Evolutionary conservation across 768 basidiomycete genomes (phyloP).

Genomic region (Cyclocybe aegerita): DNA sequence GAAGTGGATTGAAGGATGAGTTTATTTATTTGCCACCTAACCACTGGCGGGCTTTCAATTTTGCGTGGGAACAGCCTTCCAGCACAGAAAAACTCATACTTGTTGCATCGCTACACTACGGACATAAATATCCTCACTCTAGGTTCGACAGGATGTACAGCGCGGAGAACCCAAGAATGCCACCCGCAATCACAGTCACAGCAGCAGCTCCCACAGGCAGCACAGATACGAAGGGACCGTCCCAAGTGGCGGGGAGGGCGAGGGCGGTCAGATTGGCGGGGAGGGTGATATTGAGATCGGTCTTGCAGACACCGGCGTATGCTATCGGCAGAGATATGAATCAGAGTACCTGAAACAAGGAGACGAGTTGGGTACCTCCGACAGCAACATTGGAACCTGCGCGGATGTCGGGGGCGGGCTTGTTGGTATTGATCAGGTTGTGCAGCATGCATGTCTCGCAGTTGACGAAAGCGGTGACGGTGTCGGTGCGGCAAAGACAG

Average conservation of each 20-base stretch:
- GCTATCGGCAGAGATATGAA: conserved; percentile 32
- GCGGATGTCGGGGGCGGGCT: conserved; percentile 45
- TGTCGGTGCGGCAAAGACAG: conserved; percentile 54
- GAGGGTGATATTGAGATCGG: conserved; percentile 35
- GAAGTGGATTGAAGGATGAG: conserved; percentile 12
- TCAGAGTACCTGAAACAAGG: conserved; percentile 1
- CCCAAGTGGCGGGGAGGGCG: conserved; percentile 50
- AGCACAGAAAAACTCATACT: conserved; percentile 6
- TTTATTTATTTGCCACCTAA: conserved; percentile 20
- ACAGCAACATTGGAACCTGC: conserved; percentile 64
- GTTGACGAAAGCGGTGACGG: conserved; percentile 39
- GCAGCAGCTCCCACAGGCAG: conserved; percentile 44
- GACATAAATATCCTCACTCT: conserved; percentile 23
- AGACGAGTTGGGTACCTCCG: conserved; percentile 38
- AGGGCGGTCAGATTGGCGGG: conserved; percentile 39
- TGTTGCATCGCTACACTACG: neutral
- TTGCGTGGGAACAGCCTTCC: conserved; percentile 25
- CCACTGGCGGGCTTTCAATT: conserved; percentile 29
- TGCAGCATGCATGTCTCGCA: conserved; percentile 74
- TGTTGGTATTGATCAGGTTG: conserved; percentile 49
- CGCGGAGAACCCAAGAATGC: conserved; percentile 46
- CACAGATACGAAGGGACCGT: conserved; percentile 54
- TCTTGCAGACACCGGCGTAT: conserved; percentile 51
- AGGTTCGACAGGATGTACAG: conserved; percentile 56
- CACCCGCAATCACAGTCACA: conserved; percentile 42